phyloP scores from a whole-genome alignment of 2,329 filamentous ascomycete species.

The Trichoderma sp. region DNA sequence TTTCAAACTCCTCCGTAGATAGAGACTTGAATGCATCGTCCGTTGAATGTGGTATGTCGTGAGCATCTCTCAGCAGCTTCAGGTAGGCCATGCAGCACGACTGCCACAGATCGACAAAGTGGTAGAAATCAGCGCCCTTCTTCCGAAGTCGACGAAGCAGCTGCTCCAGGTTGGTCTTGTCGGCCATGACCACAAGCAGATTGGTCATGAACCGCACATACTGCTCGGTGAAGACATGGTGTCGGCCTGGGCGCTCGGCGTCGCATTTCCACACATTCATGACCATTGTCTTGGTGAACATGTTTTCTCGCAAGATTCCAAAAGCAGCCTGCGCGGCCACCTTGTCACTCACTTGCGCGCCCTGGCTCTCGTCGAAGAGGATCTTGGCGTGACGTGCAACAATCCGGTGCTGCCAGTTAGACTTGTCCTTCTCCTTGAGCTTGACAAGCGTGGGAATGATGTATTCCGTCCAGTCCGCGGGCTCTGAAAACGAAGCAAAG shows the following conservation, averaged over 20 bases:
- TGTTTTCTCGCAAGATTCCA: conserved; percentile 68
- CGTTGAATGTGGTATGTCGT: conserved; percentile 48
- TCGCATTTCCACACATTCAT: conserved; percentile 96
- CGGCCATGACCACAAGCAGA: conserved; percentile 72
- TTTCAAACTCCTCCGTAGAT: conserved; percentile 59
- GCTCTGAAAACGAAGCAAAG: conserved; percentile 42
- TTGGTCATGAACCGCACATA: conserved; percentile 82
- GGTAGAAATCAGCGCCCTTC: conserved; percentile 74
- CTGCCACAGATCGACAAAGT: conserved; percentile 63
- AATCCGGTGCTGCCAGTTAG: conserved; percentile 94
- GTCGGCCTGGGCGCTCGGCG: conserved; percentile 76
- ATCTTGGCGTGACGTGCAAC: conserved; percentile 70
- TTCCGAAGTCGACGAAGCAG: conserved; percentile 78
- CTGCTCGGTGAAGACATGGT: conserved; percentile 87
- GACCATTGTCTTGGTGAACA: conserved; percentile 92
- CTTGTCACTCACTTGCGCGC: conserved; percentile 43
- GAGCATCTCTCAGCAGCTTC: conserved; percentile 54
- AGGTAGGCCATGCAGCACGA: conserved; percentile 58
- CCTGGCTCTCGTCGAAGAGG: conserved; percentile 51
- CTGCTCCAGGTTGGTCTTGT: conserved; percentile 74
- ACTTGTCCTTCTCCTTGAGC: conserved; percentile 75
- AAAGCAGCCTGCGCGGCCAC: conserved; percentile 78
- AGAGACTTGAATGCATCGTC: conserved; percentile 61
- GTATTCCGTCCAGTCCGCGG: conserved; percentile 63
- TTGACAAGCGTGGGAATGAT: conserved; percentile 55